Base-by-base conservation (phyloP, 2,329 filamentous ascomycete species). In the Colletotrichum tofieldiae region DNA sequence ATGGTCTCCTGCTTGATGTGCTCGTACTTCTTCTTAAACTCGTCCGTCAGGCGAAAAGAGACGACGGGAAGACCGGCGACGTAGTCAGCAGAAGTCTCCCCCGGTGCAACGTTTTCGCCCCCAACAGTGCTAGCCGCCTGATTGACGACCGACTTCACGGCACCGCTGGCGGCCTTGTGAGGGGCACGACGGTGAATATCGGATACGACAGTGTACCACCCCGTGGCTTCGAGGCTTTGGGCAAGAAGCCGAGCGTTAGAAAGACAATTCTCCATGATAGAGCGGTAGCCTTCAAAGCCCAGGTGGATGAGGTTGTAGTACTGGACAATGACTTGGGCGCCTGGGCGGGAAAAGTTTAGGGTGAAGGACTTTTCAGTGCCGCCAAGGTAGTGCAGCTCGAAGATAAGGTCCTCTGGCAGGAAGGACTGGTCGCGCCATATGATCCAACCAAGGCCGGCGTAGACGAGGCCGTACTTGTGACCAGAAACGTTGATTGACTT, bases 251-350 rank as follows among this genome's bases (percentile, higher is more conserved):
- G 86, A 1, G 92, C 91, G 76, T 93, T 93, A 39, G 86, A 79
- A 47, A 93, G 82, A 60, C 89, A 89, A 77, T 92, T 93, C 77
- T 93, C 91, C 88, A 91, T 93, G 72, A 92, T 86, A 45, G 84
- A 82, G 14, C 85, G 86, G 80, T 92, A 94, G 12, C 92, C 92
- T 2, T 84, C 83, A 79, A 90, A 91, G 2, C 92, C 92, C 0
- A 94, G 86, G 74, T 93, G 91, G 72, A 94, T 90, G 16, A 94
- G 83, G 76, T 94, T 93, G 81, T 90, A 94, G 80, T 94, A 94
- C 77, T 94, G 92, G 0, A 87, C 91, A 72, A 93, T 90, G 68
- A 94, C 85, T 73, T 93, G 92, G 0, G 90, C 89, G 3, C 91
- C 92, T 0, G 92, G 91, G 0, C 92, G 88, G 1, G 91, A 93